Evolutionary conservation across 305 asterid genomes (phyloP).

Genomic region (Ajuga reptans): DNA sequence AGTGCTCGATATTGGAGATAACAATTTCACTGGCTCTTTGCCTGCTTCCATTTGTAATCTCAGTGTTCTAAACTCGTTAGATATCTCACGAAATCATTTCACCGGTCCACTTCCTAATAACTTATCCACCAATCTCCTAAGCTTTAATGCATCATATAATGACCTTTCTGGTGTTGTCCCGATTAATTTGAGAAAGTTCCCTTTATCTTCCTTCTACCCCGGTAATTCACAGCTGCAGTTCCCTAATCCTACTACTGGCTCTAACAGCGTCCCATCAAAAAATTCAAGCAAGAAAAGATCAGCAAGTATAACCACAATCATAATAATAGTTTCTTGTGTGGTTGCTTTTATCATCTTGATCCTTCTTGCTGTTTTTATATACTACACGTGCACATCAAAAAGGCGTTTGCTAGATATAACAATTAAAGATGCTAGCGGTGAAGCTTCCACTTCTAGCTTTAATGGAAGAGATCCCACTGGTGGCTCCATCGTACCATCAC

Average conservation of each 20-base stretch:
- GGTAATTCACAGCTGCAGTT: conserved; percentile 58
- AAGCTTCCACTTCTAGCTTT: conserved; percentile 38
- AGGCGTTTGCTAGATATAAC: conserved; percentile 32
- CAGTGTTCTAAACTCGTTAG: conserved; percentile 43
- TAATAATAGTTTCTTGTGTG: conserved; percentile 46
- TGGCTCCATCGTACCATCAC: conserved; percentile 44
- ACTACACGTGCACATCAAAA: conserved; percentile 35
- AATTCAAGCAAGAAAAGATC: conserved; percentile 30
- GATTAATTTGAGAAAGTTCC: conserved; percentile 67
- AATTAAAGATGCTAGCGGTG: conserved; percentile 35
- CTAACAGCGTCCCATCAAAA: conserved; percentile 34
- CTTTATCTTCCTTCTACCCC: conserved; percentile 67
- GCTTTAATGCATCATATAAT: conserved; percentile 69
- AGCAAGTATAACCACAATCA: conserved; percentile 42
- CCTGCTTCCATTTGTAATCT: conserved; percentile 56
- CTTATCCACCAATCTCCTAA: conserved; percentile 47
- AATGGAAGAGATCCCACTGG: conserved; percentile 36
- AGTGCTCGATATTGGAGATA: conserved; percentile 52
- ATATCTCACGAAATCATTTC: conserved; percentile 64
- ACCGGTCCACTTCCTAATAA: conserved; percentile 58
- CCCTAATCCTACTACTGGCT: conserved; percentile 56
- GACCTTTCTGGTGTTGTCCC: conserved; percentile 81
- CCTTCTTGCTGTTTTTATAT: conserved; percentile 41
- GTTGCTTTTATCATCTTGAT: conserved; percentile 36
- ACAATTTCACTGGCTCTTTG: conserved; percentile 64